These are phyloP conservation scores for Diplodia intermedia DNA, from an alignment of 2,329 filamentous ascomycete species.

Conservation along the genomic window DNA sequence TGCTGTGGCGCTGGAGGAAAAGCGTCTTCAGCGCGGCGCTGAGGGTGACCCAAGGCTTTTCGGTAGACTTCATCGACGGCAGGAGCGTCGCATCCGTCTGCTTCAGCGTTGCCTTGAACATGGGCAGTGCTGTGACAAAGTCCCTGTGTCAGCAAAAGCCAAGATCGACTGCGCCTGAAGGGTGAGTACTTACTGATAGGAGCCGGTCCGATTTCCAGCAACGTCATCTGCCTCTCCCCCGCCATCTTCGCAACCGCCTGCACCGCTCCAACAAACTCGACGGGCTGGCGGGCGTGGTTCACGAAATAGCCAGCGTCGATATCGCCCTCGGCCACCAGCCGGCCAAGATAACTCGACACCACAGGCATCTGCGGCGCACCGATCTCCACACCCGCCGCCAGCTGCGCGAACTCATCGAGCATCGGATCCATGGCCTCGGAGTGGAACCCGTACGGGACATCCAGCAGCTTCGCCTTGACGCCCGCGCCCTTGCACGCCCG, in stretches of 20 bases:
- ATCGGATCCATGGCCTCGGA: slow-evolving; percentile 41
- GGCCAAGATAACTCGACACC: not conserved
- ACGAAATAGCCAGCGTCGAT: not conserved
- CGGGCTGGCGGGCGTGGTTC: not conserved
- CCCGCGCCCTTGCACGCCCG: slow-evolving; percentile 31
- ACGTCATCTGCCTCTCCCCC: not conserved
- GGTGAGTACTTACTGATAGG: slow-evolving; percentile 1
- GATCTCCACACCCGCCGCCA: slow-evolving; percentile 18
- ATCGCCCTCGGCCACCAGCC: not conserved
- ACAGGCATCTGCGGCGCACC: not conserved
- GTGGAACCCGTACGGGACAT: slow-evolving; percentile 40
- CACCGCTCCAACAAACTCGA: not conserved
- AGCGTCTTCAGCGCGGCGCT: not conserved
- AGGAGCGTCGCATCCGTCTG: not conserved
- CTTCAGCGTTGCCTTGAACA: slow-evolving; percentile 29
- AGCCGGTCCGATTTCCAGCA: not conserved
- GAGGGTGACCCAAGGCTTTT: not conserved
- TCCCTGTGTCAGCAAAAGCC: not conserved
- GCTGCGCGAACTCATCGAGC: slow-evolving; percentile 33
- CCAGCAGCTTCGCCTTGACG: slow-evolving; percentile 36
- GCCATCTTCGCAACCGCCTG: not conserved
- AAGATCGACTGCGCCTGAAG: too few species aligned
- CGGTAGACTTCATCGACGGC: slow-evolving; percentile 1
- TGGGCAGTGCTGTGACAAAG: slow-evolving; percentile 7
- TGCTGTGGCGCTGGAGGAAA: not conserved